A percentile compares a stretch with the other conserved stretches of the same genome.
Conservation (phyloP, 2,329 filamentous ascomycete species). For the Thelonectria blattea region DNA sequence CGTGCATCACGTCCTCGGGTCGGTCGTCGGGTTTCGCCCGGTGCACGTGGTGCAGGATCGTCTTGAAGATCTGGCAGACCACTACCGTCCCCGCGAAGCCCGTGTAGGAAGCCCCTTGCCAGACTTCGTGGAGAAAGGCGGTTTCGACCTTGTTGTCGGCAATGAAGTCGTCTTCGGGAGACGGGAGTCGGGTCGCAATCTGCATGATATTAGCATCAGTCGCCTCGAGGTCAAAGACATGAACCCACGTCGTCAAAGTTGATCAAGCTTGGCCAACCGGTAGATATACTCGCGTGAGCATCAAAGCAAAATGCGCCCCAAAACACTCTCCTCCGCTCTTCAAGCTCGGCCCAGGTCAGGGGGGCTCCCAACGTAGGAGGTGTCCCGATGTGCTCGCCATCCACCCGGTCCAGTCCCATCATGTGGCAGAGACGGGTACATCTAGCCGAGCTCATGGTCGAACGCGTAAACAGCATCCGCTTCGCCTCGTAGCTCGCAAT, state of each 20-base stretch:
- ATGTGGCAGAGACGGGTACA: constrained; percentile 76
- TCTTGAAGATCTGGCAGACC: constrained; percentile 79
- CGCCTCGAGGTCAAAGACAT: neutral
- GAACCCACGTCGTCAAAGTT: constrained; percentile 69
- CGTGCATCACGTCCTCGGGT: constrained; percentile 75
- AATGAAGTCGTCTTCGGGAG: constrained; percentile 77
- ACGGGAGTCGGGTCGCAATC: constrained; percentile 81
- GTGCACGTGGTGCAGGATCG: constrained; percentile 82
- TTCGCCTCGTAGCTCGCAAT: constrained; percentile 83
- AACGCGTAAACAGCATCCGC: constrained; percentile 81
- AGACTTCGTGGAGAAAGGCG: constrained; percentile 66
- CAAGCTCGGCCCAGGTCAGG: constrained; percentile 77
- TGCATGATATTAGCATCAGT: constrained; percentile 29
- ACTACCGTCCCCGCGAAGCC: constrained; percentile 76
- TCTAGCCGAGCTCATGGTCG: constrained; percentile 80
- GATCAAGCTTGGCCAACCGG: constrained; percentile 86
- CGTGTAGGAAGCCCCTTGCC: constrained; percentile 68
- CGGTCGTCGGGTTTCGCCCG: constrained; percentile 71
- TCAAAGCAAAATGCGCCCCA: constrained; percentile 87
- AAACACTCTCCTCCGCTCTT: constrained; percentile 81
- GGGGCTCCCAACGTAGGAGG: constrained; percentile 77
- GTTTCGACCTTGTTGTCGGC: constrained; percentile 68
- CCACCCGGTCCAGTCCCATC: constrained; percentile 82
- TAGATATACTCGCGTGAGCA: constrained; percentile 84
- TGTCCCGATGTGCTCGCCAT: constrained; percentile 68